phyloP scores from a whole-genome alignment of 2,329 filamentous ascomycete genomes.

The Apiospora kogelbergensis region DNA sequence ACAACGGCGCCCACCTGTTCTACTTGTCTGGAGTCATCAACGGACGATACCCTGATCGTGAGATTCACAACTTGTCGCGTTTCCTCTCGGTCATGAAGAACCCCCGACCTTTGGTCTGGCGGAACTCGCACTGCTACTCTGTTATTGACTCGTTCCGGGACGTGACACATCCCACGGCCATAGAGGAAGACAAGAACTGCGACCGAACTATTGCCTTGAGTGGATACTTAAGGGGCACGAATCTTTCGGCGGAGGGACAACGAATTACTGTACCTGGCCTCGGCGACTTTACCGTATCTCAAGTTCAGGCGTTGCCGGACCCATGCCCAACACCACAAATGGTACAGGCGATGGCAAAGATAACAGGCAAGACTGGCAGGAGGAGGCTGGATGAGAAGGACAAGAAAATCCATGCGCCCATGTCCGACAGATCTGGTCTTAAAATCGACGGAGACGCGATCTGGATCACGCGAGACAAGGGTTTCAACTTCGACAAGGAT shows the following conservation, averaged over 20 bases:
- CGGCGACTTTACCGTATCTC: slow-evolving; percentile 81
- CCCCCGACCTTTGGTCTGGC: slow-evolving; percentile 91
- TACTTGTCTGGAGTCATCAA: slow-evolving; percentile 97
- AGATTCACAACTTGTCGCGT: slow-evolving; percentile 91
- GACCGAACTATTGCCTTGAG: slow-evolving; percentile 90
- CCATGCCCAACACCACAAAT: slow-evolving; percentile 93
- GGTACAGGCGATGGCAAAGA: slow-evolving; percentile 83
- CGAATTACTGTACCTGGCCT: slow-evolving; percentile 90
- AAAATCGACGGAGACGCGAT: slow-evolving; percentile 97
- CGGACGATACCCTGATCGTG: slow-evolving; percentile 92
- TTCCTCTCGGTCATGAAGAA: slow-evolving; percentile 99
- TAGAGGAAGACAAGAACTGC: slow-evolving; percentile 86
- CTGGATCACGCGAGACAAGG: slow-evolving; percentile 74
- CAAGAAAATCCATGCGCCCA: slow-evolving; percentile 92
- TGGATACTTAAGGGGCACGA: slow-evolving; percentile 91
- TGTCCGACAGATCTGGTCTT: slow-evolving; percentile 95
- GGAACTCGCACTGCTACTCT: slow-evolving; percentile 93
- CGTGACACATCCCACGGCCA: slow-evolving; percentile 86
- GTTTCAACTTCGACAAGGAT: slow-evolving; percentile 72
- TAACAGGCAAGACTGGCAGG: slow-evolving; percentile 76
- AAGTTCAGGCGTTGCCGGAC: slow-evolving; percentile 85
- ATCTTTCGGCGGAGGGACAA: slow-evolving; percentile 83
- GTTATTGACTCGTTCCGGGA: slow-evolving; percentile 94
- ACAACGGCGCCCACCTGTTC: slow-evolving; percentile 95
- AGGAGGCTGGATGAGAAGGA: slow-evolving; percentile 92